Evolutionary conservation across 78 protist genomes (phyloP).

Genomic region (Dictyostelium firmibasis): DNA sequence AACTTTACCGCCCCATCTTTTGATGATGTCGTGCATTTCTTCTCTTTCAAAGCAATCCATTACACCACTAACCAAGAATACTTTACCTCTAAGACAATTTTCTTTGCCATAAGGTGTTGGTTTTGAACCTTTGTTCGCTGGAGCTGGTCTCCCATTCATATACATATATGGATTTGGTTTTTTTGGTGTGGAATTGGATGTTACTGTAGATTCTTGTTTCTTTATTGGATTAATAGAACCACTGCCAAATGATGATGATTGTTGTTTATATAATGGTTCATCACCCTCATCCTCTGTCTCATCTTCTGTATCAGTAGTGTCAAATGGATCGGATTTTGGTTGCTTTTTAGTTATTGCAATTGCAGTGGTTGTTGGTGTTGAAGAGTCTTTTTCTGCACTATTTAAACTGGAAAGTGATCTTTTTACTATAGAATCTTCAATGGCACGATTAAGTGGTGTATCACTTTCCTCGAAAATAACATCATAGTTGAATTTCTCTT

Average conservation of each 20-base stretch:
- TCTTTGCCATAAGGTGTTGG: conserved; percentile 73
- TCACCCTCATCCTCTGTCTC: conserved; percentile 17
- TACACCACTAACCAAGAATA: conserved; percentile 68
- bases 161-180: not conserved
- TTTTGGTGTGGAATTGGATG: conserved; percentile 16
- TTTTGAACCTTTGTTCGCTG: conserved; percentile 61
- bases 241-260: not conserved
- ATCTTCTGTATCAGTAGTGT: not conserved
- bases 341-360: not conserved
- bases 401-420: not conserved
- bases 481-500: not conserved
- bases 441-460: not conserved
- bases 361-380: too few species aligned
- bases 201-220: conserved; percentile 1
- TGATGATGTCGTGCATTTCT: conserved; percentile 41
- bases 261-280: not conserved
- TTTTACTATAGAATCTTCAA: not conserved
- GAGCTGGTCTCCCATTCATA: not conserved
- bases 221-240: not conserved
- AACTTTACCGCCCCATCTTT: conserved; percentile 59
- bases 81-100: conserved; percentile 23
- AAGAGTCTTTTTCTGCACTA: not conserved
- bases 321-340: not conserved
- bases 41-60: conserved; percentile 80
- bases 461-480: not conserved